Evolutionary conservation across 2,329 filamentous ascomycete genomes (phyloP).

Genomic region (Ophiocordyceps unilateralis): DNA sequence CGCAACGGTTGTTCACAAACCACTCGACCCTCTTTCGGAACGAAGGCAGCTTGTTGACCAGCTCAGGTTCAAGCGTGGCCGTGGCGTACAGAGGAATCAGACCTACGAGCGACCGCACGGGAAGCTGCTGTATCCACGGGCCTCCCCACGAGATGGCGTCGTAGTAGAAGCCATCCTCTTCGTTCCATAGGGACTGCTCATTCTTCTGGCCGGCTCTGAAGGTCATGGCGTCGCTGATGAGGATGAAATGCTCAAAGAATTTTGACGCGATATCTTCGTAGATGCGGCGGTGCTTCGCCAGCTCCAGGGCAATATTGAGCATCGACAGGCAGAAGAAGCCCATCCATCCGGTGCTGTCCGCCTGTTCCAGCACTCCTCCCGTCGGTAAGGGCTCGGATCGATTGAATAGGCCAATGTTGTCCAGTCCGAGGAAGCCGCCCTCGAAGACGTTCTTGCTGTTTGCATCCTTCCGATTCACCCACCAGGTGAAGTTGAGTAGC

Average conservation of each 20-base stretch:
- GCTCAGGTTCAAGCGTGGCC: constrained; percentile 78
- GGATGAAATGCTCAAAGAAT: constrained; percentile 97
- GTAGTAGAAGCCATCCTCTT: constrained; percentile 94
- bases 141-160: constrained; percentile 95
- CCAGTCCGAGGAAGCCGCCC: constrained; percentile 83
- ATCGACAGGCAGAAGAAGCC: constrained; percentile 93
- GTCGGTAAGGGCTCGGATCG: constrained; percentile 88
- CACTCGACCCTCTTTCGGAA: constrained; percentile 90
- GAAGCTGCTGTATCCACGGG: constrained; percentile 82
- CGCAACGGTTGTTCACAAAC: constrained; percentile 79
- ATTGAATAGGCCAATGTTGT: constrained; percentile 97
- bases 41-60: constrained; percentile 76
- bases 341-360: constrained; percentile 98
- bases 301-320: constrained; percentile 89
- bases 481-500: constrained; percentile 95
- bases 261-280: constrained; percentile 97
- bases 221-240: constrained; percentile 95
- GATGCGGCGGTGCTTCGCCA: constrained; percentile 84
- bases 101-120: constrained; percentile 80
- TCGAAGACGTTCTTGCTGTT: constrained; percentile 97
- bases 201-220: constrained; percentile 52
- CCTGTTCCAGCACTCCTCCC: constrained; percentile 84
- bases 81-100: constrained; percentile 88
- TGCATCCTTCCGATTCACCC: constrained; percentile 90
- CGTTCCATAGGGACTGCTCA: constrained; percentile 86